Evolutionary conservation across 2,329 filamentous ascomycete species (phyloP).

Genomic region (Westerdykella sp.): DNA sequence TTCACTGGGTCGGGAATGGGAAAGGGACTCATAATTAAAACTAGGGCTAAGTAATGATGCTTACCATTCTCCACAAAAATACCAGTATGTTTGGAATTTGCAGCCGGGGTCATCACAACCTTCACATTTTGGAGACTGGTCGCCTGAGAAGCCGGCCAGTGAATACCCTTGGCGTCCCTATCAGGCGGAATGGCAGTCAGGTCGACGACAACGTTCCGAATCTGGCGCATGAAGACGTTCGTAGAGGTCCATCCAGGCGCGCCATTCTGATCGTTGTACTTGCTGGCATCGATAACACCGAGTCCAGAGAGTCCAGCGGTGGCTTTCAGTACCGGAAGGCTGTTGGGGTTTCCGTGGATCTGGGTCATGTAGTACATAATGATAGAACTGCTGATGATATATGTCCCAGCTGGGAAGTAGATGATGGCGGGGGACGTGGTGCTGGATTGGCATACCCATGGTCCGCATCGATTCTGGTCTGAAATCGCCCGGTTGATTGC

Average conservation of each 20-base stretch:
- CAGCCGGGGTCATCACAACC: constrained; percentile 36
- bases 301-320: constrained; percentile 48
- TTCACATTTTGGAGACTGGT: constrained; percentile 44
- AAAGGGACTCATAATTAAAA: no score
- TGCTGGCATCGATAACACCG: constrained; percentile 56
- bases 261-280: constrained; percentile 34
- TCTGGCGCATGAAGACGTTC: constrained; percentile 59
- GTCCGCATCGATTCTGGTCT: constrained; percentile 40
- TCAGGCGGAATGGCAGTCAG: constrained; percentile 45
- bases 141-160: constrained; percentile 45
- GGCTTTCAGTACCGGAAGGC: constrained; percentile 51
- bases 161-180: constrained; percentile 43
- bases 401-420: constrained; percentile 56
- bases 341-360: constrained; percentile 54
- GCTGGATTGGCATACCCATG: constrained; percentile 40
- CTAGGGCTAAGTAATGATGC: neutral
- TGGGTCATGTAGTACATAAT: constrained; percentile 60
- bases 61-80: constrained; percentile 43
- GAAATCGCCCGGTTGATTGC: constrained; percentile 50
- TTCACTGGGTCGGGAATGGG: neutral
- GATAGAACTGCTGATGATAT: constrained; percentile 51
- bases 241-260: constrained; percentile 46
- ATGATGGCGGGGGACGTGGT: constrained; percentile 52
- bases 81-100: constrained; percentile 45
- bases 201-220: constrained; percentile 61